Conservation (phyloP, 2,329 filamentous ascomycete genomes). For the Dactylella cylindrospora region DNA sequence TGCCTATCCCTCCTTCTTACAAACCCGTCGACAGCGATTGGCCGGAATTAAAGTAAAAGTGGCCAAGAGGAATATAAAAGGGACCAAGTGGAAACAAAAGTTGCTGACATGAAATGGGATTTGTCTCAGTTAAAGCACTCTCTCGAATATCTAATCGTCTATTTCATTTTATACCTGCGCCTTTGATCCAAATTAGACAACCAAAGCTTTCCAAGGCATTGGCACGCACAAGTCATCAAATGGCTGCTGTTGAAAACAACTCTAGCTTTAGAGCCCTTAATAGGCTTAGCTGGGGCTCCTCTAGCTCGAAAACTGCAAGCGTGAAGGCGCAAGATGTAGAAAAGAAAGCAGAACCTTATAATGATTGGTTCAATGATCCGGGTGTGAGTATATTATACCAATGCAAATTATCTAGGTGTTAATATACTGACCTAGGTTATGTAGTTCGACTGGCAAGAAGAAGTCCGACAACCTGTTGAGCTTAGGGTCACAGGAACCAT, state of each 20-base stretch:
- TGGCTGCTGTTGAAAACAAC: constrained; percentile 30
- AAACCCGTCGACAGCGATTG: too few species aligned
- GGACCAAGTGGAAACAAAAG: too few species aligned
- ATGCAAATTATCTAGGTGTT: not conserved
- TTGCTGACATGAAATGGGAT: too few species aligned
- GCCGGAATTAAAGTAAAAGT: too few species aligned
- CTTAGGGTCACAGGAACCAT: constrained; percentile 67
- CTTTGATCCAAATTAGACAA: too few species aligned
- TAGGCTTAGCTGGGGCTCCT: constrained; percentile 31
- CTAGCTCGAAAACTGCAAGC: constrained; percentile 6
- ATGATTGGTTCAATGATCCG: constrained; percentile 42
- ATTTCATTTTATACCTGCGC: too few species aligned
- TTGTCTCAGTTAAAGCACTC: too few species aligned
- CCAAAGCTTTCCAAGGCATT: too few species aligned
- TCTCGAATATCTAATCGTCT: too few species aligned
- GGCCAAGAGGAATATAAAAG: too few species aligned
- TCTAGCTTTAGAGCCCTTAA: constrained; percentile 17
- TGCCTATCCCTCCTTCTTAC: too few species aligned
- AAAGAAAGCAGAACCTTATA: constrained; percentile 19
- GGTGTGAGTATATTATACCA: constrained; percentile 6
- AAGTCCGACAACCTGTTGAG: constrained; percentile 66
- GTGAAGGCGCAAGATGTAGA: constrained; percentile 7
- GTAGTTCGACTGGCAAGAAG: constrained; percentile 68
- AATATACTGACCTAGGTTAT: not conserved
- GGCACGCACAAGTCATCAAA: too few species aligned